Evolutionary conservation across 768 basidiomycete genomes (phyloP).

Genomic region (Russula dissimulans): DNA sequence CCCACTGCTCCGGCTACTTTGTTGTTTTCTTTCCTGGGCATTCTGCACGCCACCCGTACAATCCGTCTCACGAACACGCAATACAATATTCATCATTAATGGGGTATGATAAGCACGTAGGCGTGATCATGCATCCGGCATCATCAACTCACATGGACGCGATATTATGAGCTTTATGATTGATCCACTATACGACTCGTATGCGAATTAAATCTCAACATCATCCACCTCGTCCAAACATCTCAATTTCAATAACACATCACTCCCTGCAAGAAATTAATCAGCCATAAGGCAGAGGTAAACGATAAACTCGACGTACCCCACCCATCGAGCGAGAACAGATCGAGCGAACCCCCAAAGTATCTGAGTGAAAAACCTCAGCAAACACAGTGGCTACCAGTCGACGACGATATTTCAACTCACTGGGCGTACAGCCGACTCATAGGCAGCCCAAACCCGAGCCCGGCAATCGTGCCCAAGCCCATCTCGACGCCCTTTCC

Average conservation of each 20-base stretch:
- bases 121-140: not conserved
- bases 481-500: constrained; percentile 69
- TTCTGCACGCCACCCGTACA: constrained; percentile 27
- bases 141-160: not conserved
- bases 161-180: not conserved
- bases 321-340: constrained; percentile 79
- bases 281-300: not conserved
- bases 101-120: not conserved
- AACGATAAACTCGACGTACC: constrained; percentile 34
- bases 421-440: constrained; percentile 61
- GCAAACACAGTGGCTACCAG: not conserved
- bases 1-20: constrained; percentile 25
- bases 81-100: constrained; percentile 21
- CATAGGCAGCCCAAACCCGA: constrained; percentile 84
- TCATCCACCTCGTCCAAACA: constrained; percentile 45
- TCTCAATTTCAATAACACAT: constrained; percentile 46
- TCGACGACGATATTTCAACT: constrained; percentile 12
- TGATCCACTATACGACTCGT: not conserved
- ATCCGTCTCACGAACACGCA: constrained; percentile 29
- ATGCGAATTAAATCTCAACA: constrained; percentile 33
- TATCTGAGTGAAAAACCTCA: constrained; percentile 39
- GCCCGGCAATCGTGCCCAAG: constrained; percentile 81
- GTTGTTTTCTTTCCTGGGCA: constrained; percentile 30
- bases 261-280: constrained; percentile 31
- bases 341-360: constrained; percentile 78